These are phyloP conservation scores for Clavispora fructus DNA, from an alignment of 805 yeast genomes.

Conservation along the genomic window DNA sequence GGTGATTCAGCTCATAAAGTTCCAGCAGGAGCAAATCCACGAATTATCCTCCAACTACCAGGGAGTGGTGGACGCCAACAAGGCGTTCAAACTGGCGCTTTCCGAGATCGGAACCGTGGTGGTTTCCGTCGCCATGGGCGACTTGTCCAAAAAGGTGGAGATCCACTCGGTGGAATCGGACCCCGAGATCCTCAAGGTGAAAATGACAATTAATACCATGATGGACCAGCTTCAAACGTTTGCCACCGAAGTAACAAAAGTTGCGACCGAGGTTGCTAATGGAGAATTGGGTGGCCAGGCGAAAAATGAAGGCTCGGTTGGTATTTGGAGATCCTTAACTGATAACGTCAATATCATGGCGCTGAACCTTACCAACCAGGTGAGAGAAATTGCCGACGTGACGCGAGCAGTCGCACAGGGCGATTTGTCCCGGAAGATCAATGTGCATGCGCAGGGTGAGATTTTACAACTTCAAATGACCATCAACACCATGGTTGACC, in stretches of 20 bases:
- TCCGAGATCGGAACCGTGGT: conserved; percentile 83
- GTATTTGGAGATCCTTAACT: conserved; percentile 81
- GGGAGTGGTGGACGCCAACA: conserved; percentile 47
- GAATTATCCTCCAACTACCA: conserved; percentile 28
- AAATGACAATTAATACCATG: conserved; percentile 80
- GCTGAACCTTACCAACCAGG: conserved; percentile 61
- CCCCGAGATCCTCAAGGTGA: conserved; percentile 75
- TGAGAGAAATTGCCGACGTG: conserved; percentile 83
- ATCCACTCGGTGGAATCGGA: conserved; percentile 67
- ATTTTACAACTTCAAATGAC: conserved; percentile 80
- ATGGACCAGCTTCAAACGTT: conserved; percentile 81
- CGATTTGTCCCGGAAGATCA: conserved; percentile 75
- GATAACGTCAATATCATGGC: conserved; percentile 90
- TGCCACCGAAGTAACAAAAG: conserved; percentile 76
- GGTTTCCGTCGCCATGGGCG: conserved; percentile 86
- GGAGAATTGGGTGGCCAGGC: conserved; percentile 91
- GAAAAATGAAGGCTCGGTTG: conserved; percentile 76
- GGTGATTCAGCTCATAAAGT: conserved; percentile 22
- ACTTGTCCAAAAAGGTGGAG: conserved; percentile 72
- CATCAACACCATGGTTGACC: conserved; percentile 85
- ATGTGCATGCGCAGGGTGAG: conserved; percentile 90
- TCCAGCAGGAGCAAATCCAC: conserved; percentile 25
- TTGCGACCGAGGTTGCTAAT: conserved; percentile 85
- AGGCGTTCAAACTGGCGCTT: conserved; percentile 66
- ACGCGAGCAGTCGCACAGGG: conserved; percentile 87